Percentiles rank a stretch among this genome's conserved stretches.
Evolutionary conservation across 768 basidiomycete species (phyloP).

Genomic region (Termitomyces sp.): DNA sequence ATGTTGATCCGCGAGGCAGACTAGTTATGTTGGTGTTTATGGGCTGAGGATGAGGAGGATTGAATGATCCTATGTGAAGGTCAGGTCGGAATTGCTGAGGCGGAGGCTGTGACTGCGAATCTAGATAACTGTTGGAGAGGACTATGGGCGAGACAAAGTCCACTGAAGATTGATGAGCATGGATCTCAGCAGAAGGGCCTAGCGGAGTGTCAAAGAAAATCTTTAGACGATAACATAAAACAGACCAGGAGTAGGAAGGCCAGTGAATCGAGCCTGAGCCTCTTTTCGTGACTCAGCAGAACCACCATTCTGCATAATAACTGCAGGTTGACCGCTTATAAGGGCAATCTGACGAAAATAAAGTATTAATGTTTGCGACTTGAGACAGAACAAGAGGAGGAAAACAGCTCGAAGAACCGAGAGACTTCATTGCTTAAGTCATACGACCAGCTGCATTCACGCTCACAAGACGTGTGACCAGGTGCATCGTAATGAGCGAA

Average conservation of each 20-base stretch:
- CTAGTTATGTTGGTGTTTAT: slow-evolving; percentile 14
- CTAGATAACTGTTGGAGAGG: slow-evolving; percentile 33
- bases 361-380: background rate
- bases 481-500: background rate
- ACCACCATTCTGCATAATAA: slow-evolving; percentile 28
- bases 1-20: slow-evolving; percentile 34
- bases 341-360: slow-evolving; percentile 51
- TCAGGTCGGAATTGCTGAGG: slow-evolving; percentile 14
- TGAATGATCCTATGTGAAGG: slow-evolving; percentile 16
- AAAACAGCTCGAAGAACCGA: background rate
- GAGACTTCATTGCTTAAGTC: background rate
- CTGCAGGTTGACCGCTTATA: slow-evolving; percentile 45
- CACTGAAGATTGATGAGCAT: slow-evolving; percentile 46
- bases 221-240: background rate
- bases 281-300: slow-evolving; percentile 22
- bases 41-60: slow-evolving; percentile 12
- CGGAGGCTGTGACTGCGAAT: slow-evolving; percentile 9
- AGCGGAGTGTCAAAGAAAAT: background rate
- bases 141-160: slow-evolving; percentile 63
- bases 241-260: slow-evolving; percentile 67
- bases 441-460: background rate
- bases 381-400: background rate
- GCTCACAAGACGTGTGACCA: background rate
- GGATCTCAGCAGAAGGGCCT: slow-evolving; percentile 65
- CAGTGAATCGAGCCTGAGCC: slow-evolving; percentile 32